Percentiles rank a stretch among this genome's conserved stretches.
These are phyloP conservation scores for Aspergillus kassunensis DNA, from an alignment of 495 filamentous ascomycete genomes.

Conservation along the genomic window DNA sequence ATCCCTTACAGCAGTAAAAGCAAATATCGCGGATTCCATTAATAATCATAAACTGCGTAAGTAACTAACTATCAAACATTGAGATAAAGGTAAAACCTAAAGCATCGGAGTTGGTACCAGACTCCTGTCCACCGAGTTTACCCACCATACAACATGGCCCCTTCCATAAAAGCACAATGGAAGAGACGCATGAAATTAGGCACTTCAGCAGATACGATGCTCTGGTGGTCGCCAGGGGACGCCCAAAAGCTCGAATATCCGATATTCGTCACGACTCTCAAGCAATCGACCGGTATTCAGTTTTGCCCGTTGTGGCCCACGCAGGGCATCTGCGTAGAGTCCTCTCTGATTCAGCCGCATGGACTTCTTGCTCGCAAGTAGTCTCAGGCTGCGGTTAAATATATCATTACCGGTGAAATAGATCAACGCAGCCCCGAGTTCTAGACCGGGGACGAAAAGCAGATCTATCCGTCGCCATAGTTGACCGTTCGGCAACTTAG, in stretches of 20 bases:
- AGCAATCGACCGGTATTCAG: slow-evolving; percentile 70
- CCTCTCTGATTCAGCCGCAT: slow-evolving; percentile 87
- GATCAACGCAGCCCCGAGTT: slow-evolving; percentile 84
- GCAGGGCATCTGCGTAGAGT: slow-evolving; percentile 69
- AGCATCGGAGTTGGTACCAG: neutral
- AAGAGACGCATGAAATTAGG: neutral
- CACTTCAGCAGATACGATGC: slow-evolving; percentile 67
- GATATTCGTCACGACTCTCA: slow-evolving; percentile 73
- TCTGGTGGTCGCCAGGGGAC: slow-evolving; percentile 84
- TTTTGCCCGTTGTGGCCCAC: slow-evolving; percentile 55
- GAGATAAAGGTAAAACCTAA: neutral
- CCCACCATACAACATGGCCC: slow-evolving; percentile 8
- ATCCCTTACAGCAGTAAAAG: neutral
- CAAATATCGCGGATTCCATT: neutral
- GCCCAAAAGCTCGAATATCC: slow-evolving; percentile 80
- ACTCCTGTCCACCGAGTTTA: slow-evolving; percentile 4
- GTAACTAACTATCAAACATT: no score
- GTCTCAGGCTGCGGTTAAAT: slow-evolving; percentile 85
- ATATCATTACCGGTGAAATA: slow-evolving; percentile 98
- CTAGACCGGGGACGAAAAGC: slow-evolving; percentile 73
- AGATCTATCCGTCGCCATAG: slow-evolving; percentile 85
- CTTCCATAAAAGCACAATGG: neutral
- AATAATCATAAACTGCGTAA: neutral
- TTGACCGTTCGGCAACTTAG: slow-evolving; percentile 51
- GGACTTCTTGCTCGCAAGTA: slow-evolving; percentile 77